A percentile compares a stretch with the other conserved stretches of the same genome.
Conservation (phyloP, 805 yeast genomes). For the Candida xiaguanensis region DNA sequence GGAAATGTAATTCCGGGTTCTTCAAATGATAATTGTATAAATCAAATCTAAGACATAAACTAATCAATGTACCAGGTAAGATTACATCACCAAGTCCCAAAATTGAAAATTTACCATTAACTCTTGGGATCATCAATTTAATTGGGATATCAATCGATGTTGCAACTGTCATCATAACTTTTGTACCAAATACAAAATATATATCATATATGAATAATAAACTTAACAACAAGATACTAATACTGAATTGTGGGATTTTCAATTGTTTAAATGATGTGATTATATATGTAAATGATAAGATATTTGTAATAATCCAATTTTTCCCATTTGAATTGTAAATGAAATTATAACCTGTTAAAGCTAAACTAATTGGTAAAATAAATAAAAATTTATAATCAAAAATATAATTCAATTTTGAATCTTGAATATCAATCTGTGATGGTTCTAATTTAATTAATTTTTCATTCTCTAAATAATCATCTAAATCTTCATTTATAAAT, state of each 20-base stretch:
- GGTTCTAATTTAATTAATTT: constrained; percentile 6
- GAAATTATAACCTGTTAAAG: constrained; percentile 6
- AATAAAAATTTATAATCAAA: constrained; percentile 18
- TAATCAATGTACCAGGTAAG: constrained; percentile 52
- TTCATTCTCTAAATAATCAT: constrained; percentile 12
- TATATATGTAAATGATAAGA: constrained; percentile 40
- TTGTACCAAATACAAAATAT: constrained; percentile 62
- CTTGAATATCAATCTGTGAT: not conserved
- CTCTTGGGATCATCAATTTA: constrained; percentile 43
- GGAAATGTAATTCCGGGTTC: constrained; percentile 27
- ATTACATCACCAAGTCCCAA: constrained; percentile 68
- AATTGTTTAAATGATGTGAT: constrained; percentile 39
- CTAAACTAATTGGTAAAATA: constrained; percentile 14
- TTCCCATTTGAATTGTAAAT: constrained; percentile 3
- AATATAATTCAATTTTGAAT: constrained; percentile 12
- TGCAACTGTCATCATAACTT: constrained; percentile 63
- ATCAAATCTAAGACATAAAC: constrained; percentile 56
- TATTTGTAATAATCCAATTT: constrained; percentile 29
- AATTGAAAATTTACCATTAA: constrained; percentile 26
- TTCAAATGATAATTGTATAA: constrained; percentile 27
- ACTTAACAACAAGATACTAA: constrained; percentile 42
- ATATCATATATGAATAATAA: constrained; percentile 61
- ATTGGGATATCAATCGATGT: constrained; percentile 51
- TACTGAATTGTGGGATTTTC: constrained; percentile 41
- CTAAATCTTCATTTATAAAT: constrained; percentile 12